phyloP scores from a whole-genome alignment of 495 filamentous ascomycete genomes.

The Talaromyces ruber region DNA sequence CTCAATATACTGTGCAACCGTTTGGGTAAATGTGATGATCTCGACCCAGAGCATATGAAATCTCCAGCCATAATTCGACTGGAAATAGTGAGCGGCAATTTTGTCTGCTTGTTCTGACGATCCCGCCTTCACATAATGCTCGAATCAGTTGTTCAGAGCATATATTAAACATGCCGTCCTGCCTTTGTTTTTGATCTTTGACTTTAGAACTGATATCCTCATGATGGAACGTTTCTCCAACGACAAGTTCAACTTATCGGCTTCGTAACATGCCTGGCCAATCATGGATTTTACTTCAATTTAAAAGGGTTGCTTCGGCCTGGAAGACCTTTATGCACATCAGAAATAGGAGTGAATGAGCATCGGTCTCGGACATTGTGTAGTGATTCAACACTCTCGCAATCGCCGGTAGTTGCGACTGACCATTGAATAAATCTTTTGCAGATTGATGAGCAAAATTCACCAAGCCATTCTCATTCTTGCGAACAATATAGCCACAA shows the following conservation, averaged over 20 bases:
- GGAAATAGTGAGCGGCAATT: background rate
- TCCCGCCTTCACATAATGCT: background rate
- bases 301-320: background rate
- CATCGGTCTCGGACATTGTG: background rate
- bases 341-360: background rate
- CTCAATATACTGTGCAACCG: background rate
- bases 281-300: background rate
- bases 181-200: background rate
- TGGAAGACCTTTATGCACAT: background rate
- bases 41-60: background rate
- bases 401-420: background rate
- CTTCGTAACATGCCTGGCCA: background rate
- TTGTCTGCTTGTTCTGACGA: background rate
- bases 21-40: background rate
- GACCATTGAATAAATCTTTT: background rate
- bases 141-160: background rate
- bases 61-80: background rate
- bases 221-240: background rate
- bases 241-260: background rate
- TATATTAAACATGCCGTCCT: background rate
- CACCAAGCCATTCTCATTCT: background rate
- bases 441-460: background rate
- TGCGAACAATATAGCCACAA: background rate
- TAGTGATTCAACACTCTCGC: background rate
- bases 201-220: background rate